These are phyloP conservation scores for Globisporangium viniferum DNA, from an alignment of 352 stramenopile species.

Conservation along the genomic window DNA sequence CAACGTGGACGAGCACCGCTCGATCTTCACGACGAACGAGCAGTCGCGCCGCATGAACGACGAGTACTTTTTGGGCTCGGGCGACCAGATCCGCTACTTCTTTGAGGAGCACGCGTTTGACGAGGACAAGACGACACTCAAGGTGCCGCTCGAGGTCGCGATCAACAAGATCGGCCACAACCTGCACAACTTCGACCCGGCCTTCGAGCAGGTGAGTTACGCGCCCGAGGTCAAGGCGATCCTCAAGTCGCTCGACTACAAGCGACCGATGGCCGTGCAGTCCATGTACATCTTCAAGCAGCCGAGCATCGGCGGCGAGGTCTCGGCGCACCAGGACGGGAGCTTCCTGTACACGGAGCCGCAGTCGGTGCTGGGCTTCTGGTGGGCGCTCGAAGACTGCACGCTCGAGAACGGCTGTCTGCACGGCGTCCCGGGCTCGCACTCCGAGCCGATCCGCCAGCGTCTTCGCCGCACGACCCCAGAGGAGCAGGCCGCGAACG, in stretches of 20 bases:
- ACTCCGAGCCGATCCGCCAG: constrained; percentile 86
- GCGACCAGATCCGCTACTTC: constrained; percentile 93
- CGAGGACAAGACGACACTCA: constrained; percentile 58
- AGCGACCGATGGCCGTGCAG: constrained; percentile 89
- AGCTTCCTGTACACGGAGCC: constrained; percentile 96
- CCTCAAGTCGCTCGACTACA: constrained; percentile 82
- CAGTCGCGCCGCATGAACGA: constrained; percentile 82
- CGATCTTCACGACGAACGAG: constrained; percentile 84
- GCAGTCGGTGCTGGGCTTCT: constrained; percentile 94
- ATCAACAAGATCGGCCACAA: constrained; percentile 97
- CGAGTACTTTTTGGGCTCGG: constrained; percentile 93
- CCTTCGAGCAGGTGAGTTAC: constrained; percentile 87
- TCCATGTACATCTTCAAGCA: constrained; percentile 99
- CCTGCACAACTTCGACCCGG: constrained; percentile 87
- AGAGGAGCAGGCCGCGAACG: constrained; percentile 35
- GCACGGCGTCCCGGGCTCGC: constrained; percentile 89
- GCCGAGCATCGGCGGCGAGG: constrained; percentile 89
- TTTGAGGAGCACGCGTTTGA: constrained; percentile 87
- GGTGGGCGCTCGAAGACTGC: constrained; percentile 95
- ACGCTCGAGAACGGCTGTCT: constrained; percentile 95
- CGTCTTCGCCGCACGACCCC: constrained; percentile 72
- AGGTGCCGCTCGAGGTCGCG: constrained; percentile 61
- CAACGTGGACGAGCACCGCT: constrained; percentile 60
- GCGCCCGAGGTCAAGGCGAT: constrained; percentile 72
- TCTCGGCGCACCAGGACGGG: constrained; percentile 95